Base-by-base conservation (phyloP, 2,329 filamentous ascomycete genomes). In the Leptodontidium sp. region DNA sequence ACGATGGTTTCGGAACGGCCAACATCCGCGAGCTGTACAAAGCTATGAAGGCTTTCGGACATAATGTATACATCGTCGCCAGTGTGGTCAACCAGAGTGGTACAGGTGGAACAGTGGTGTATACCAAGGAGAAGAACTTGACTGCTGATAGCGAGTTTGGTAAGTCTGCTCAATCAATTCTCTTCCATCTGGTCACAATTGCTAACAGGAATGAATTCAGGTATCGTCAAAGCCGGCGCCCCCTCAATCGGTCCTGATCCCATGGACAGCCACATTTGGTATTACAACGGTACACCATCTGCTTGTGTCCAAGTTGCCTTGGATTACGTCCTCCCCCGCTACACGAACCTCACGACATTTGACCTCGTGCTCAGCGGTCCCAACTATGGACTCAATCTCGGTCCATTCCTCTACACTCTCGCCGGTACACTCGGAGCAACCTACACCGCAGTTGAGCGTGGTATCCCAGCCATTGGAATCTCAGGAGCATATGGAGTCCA, bases 361-460 rank as follows among this genome's bases (percentile, higher is more conserved):
- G 29, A 32, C 29, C 29, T 32, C 29, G 29, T 32, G 29, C 29
- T 32, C 29, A 32, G 29, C 29, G 29, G 29, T 32, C 29, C 29
- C 29, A 32, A 32, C 29, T 32, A 32, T 32, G 29, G 29, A 32
- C 29, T 32, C 29, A 32, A 32, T 32, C 29, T 32, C 29, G 29
- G 86, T 0, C 80, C 84, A 0, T 88, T 88, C 73, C 79, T 87
- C 1, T 87, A 82, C 78, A 86, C 85, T 0, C 72, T 86, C 1
- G 83, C 83, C 0, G 85, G 86, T 1, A 84, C 85, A 4, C 79
- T 83, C 11, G 85, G 84, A 7, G 84, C 84, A 12, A 82, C 84
- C 15, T 86, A 86, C 67, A 81, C 50, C 12, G 84, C 85, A 2
- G 79, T 86, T 1, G 79, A 82, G 64, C 81, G 84, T 7, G 81